These are phyloP conservation scores for Linum lewisii DNA, from an alignment of 345 rosid genomes.

Conservation along the genomic window DNA sequence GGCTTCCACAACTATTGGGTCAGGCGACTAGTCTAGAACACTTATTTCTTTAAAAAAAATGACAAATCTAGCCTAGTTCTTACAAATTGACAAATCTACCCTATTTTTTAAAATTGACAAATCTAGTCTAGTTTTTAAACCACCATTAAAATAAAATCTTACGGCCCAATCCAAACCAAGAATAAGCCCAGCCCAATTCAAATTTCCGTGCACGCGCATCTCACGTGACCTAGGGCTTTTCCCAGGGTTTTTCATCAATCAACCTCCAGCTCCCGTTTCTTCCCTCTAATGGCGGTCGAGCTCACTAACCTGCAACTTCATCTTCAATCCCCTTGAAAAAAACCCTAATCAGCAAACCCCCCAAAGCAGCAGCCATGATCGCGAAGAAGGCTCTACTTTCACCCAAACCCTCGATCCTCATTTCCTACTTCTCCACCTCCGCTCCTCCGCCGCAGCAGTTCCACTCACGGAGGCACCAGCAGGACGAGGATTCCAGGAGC, in stretches of 20 bases:
- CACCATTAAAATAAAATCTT: no score
- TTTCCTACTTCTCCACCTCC: constrained; percentile 32
- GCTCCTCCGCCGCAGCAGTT: background rate
- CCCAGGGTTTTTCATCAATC: background rate
- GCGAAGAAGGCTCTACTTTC: background rate
- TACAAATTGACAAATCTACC: no score
- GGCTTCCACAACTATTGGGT: no score
- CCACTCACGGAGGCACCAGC: constrained; percentile 13
- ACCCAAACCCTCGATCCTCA: constrained; percentile 13
- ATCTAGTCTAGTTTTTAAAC: no score
- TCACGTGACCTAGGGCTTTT: constrained; percentile 16
- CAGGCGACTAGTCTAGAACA: no score
- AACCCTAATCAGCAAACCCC: constrained; percentile 4
- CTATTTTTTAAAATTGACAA: no score
- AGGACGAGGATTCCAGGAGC: constrained; percentile 38
- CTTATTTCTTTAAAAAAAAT: no score
- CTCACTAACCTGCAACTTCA: background rate
- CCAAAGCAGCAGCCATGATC: background rate
- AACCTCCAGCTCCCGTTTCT: constrained; percentile 6
- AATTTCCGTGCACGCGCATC: background rate
- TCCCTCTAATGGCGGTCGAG: background rate
- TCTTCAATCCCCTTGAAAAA: constrained; percentile 2
- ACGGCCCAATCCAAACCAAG: background rate
- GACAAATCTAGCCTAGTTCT: no score
- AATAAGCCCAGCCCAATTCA: background rate